Conservation (phyloP, 2,329 filamentous ascomycete species). For the Monosporascus sp. region DNA sequence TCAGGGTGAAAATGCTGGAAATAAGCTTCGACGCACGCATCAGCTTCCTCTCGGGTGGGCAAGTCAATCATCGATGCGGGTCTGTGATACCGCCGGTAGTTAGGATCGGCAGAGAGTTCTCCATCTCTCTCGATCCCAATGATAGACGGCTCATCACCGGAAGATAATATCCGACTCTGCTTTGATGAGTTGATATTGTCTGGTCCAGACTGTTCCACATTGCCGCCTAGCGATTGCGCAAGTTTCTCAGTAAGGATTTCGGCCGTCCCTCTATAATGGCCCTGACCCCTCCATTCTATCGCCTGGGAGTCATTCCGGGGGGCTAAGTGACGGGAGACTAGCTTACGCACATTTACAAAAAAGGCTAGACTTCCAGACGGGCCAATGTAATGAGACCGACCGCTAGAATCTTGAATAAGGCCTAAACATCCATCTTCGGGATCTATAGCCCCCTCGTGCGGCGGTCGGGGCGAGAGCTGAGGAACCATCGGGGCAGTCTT, state of each 20-base stretch:
- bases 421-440: slow-evolving; percentile 4
- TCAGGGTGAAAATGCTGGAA: slow-evolving; percentile 34
- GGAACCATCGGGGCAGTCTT: background rate
- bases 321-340: slow-evolving; percentile 7
- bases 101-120: slow-evolving; percentile 7
- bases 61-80: slow-evolving; percentile 18
- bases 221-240: slow-evolving; percentile 10
- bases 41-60: slow-evolving; percentile 29
- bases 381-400: slow-evolving; percentile 19
- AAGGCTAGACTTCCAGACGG: slow-evolving; percentile 17
- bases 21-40: slow-evolving; percentile 32
- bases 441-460: background rate
- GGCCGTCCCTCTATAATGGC: background rate
- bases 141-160: slow-evolving; percentile 4
- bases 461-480: slow-evolving; percentile 2
- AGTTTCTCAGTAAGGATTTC: slow-evolving; percentile 6
- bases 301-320: background rate
- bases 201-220: slow-evolving; percentile 5
- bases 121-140: background rate
- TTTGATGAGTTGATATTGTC: background rate
- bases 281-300: background rate
- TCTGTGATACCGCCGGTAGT: slow-evolving; percentile 15
- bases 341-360: slow-evolving; percentile 14
- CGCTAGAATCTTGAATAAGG: slow-evolving; percentile 16
- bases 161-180: background rate